Conservation (phyloP, 257 asterid species). For the Ballota nigra region DNA sequence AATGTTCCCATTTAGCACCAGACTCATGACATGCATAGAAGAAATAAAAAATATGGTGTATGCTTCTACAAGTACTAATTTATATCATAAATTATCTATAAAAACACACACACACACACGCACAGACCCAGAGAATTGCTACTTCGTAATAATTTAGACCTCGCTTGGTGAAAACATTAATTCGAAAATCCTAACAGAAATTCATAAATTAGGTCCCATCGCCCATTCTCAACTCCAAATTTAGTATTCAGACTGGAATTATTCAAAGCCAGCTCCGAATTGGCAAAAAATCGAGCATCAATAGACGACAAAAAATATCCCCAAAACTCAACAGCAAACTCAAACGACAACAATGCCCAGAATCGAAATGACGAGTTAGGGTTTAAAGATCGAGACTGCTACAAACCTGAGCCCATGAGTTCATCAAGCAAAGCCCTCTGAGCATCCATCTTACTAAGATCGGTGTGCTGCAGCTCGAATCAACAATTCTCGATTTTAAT, state of each 20-base stretch:
- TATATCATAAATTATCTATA: not conserved
- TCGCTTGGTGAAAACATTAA: not conserved
- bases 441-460: slow-evolving; percentile 61
- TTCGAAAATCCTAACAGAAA: not conserved
- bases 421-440: slow-evolving; percentile 94
- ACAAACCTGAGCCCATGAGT: slow-evolving; percentile 87
- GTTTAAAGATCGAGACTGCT: slow-evolving; percentile 10
- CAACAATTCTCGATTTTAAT: not conserved
- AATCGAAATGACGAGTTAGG: slow-evolving; percentile 22
- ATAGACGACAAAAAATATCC: not conserved
- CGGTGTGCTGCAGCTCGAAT: slow-evolving; percentile 12
- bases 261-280: not conserved
- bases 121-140: not conserved
- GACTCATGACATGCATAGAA: not conserved
- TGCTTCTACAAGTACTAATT: not conserved
- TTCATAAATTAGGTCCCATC: not conserved
- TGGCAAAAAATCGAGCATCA: slow-evolving; percentile 18
- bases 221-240: not conserved
- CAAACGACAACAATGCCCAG: not conserved
- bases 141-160: not conserved
- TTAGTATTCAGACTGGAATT: not conserved
- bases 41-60: not conserved
- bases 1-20: not conserved
- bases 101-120: not conserved
- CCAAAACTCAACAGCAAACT: not conserved